Percentiles rank a stretch among this genome's conserved stretches.
These are phyloP conservation scores for Colletotrichum higginsianum DNA, from an alignment of 2,329 filamentous ascomycete genomes.

Conservation along the genomic window DNA sequence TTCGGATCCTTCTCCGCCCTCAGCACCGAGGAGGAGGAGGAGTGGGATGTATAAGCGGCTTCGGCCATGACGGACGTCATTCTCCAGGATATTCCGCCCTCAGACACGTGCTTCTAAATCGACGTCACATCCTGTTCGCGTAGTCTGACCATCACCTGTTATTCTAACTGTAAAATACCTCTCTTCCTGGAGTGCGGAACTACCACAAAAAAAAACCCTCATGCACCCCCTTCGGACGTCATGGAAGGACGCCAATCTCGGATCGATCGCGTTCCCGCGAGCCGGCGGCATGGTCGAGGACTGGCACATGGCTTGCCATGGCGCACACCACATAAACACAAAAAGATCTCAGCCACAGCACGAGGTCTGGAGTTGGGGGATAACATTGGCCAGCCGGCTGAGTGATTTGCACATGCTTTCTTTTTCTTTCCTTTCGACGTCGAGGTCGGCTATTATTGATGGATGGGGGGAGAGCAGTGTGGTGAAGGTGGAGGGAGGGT, in stretches of 20 bases:
- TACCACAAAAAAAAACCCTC: slow-evolving; percentile 16
- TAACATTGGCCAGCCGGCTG: slow-evolving; percentile 41
- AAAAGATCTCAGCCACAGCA: slow-evolving; percentile 35
- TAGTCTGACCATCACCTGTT: slow-evolving; percentile 40
- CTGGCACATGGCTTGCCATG: slow-evolving; percentile 32
- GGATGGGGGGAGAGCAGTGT: neutral
- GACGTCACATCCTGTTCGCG: slow-evolving; percentile 1
- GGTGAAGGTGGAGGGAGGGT: slow-evolving; percentile 10
- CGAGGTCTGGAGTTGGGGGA: slow-evolving; percentile 41
- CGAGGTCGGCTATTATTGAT: slow-evolving; percentile 27
- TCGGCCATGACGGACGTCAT: slow-evolving; percentile 6
- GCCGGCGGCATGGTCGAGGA: slow-evolving; percentile 23
- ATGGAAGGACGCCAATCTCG: slow-evolving; percentile 30
- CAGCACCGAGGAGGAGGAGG: slow-evolving; percentile 60
- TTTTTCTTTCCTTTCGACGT: slow-evolving; percentile 19
- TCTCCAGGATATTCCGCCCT: slow-evolving; percentile 34
- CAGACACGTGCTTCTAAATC: slow-evolving; percentile 22
- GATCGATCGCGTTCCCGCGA: slow-evolving; percentile 23
- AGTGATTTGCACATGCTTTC: slow-evolving; percentile 42
- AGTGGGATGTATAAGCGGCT: slow-evolving; percentile 65
- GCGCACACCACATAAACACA: slow-evolving; percentile 34
- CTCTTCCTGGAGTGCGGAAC: slow-evolving; percentile 39
- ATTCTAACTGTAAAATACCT: slow-evolving; percentile 43
- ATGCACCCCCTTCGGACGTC: slow-evolving; percentile 28
- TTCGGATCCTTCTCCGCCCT: slow-evolving; percentile 67